Percentiles rank a stretch among this genome's conserved stretches.
phyloP scores from a whole-genome alignment of 805 yeast genomes.

The Suhomyces sp. region DNA sequence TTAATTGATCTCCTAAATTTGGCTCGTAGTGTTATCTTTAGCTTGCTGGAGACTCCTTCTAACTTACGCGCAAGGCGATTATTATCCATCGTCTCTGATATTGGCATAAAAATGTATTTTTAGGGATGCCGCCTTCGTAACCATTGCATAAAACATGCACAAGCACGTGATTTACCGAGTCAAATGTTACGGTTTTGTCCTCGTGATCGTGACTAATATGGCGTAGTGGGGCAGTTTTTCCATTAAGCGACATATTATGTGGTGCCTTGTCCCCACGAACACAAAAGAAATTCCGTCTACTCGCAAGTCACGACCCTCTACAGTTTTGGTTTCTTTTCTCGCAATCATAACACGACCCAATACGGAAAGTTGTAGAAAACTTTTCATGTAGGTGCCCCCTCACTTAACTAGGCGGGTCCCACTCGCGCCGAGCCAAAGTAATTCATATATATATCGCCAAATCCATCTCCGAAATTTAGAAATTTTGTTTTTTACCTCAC shows the following conservation, averaged over 20 bases:
- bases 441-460: conserved; percentile 1
- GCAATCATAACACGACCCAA: conserved; percentile 2
- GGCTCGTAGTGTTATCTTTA: background rate
- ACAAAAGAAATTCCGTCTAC: background rate
- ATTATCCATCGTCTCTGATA: background rate
- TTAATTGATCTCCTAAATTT: background rate
- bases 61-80: background rate
- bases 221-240: background rate
- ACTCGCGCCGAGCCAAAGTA: background rate
- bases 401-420: background rate
- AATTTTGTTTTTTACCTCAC: background rate
- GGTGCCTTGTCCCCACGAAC: conserved; percentile 1
- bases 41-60: background rate
- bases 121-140: background rate
- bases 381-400: conserved; percentile 1
- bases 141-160: background rate
- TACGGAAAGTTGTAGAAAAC: conserved; percentile 1
- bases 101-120: background rate
- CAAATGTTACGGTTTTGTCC: background rate
- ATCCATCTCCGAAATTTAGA: background rate
- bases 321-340: conserved; percentile 1
- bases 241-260: background rate
- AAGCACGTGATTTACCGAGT: background rate
- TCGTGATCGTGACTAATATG: background rate
- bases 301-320: background rate